Percentiles rank a stretch among this genome's conserved stretches.
Evolutionary conservation across 495 filamentous ascomycete species (phyloP).

Genomic region (Penicillium verhagenii): DNA sequence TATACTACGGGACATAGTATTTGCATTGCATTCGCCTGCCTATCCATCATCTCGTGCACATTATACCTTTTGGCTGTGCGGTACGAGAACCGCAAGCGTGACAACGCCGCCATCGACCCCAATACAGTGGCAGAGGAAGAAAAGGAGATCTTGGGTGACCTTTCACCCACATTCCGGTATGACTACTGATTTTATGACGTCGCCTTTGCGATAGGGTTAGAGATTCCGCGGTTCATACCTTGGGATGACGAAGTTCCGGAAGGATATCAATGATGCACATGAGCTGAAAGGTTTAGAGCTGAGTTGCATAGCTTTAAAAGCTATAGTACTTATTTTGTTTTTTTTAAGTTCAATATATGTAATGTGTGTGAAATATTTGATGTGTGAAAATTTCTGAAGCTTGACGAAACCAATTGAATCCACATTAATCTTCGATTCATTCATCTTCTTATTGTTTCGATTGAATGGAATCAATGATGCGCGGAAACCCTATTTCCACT

Average conservation of each 20-base stretch:
- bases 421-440: slow-evolving; percentile 3
- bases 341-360: not conserved
- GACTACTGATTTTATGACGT: slow-evolving; percentile 26
- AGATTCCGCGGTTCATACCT: not conserved
- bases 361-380: not conserved
- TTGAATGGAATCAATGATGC: not conserved
- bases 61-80: slow-evolving; percentile 60
- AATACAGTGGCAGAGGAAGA: slow-evolving; percentile 25
- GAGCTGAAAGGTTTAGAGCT: not conserved
- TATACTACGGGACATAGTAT: slow-evolving; percentile 78
- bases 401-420: slow-evolving; percentile 1
- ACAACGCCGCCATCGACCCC: slow-evolving; percentile 28
- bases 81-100: slow-evolving; percentile 65
- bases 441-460: slow-evolving; percentile 1
- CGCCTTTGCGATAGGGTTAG: not conserved
- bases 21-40: slow-evolving; percentile 68
- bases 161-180: slow-evolving; percentile 44
- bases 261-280: not conserved
- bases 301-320: not conserved
- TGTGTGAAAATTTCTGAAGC: not conserved
- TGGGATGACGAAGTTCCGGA: not conserved
- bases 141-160: slow-evolving; percentile 36
- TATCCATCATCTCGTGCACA: slow-evolving; percentile 60
- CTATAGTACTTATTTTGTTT: not conserved
- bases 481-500: slow-evolving; percentile 22